These are phyloP conservation scores for Handroanthus guayacan DNA, from an alignment of 257 asterid species.

Conservation along the genomic window DNA sequence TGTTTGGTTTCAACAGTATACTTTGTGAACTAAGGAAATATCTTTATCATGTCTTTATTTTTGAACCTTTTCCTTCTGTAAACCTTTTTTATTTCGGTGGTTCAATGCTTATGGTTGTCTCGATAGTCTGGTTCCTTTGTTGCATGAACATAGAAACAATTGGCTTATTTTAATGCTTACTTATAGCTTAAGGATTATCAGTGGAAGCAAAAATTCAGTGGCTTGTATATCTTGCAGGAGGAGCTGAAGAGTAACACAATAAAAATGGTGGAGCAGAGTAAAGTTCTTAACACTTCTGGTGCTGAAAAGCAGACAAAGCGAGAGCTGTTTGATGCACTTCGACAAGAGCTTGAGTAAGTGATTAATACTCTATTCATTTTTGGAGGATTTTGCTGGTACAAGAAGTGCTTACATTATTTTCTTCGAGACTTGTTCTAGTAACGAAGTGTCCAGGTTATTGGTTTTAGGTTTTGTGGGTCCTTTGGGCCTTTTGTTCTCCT, in stretches of 20 bases:
- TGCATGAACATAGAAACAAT: constrained; percentile 15
- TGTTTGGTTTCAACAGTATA: not conserved
- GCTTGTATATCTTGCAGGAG: constrained; percentile 61
- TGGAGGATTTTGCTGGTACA: constrained; percentile 9
- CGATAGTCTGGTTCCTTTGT: constrained; percentile 21
- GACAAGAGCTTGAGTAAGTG: constrained; percentile 91
- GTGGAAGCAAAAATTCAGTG: not conserved
- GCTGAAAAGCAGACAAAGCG: constrained; percentile 97
- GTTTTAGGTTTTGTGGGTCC: constrained; percentile 6
- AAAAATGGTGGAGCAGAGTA: constrained; percentile 98
- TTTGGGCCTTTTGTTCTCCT: not conserved
- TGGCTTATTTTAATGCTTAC: constrained; percentile 9
- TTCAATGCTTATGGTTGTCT: constrained; percentile 24
- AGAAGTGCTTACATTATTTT: constrained; percentile 4
- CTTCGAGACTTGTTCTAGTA: constrained; percentile 3
- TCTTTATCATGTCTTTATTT: not conserved
- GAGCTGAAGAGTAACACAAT: constrained; percentile 83
- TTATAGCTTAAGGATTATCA: constrained; percentile 7
- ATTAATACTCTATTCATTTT: not conserved
- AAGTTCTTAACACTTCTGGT: constrained; percentile 89
- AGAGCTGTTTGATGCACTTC: constrained; percentile 90
- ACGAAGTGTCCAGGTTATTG: constrained; percentile 14
- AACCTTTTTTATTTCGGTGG: not conserved
- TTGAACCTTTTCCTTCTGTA: not conserved
- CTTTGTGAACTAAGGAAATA: not conserved